Evolutionary conservation across 2,329 filamentous ascomycete genomes (phyloP).

Genomic region (Alternaria gaisen): DNA sequence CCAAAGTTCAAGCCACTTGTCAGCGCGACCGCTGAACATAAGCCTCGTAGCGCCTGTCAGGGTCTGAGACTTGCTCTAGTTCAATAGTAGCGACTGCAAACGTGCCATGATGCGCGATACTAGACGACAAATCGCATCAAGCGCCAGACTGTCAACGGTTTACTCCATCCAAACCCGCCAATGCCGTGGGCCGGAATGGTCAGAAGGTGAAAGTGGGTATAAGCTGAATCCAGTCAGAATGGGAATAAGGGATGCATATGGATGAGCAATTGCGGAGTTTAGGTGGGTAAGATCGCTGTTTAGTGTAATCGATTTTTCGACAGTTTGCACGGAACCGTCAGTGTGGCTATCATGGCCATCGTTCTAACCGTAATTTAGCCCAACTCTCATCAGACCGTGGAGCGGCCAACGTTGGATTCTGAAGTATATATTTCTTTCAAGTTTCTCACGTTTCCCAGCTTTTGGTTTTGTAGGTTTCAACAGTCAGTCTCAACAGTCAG

Average conservation of each 20-base stretch:
- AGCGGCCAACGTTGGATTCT: neutral
- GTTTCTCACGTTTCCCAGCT: neutral
- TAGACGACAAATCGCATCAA: neutral
- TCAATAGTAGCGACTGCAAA: neutral
- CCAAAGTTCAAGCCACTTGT: neutral
- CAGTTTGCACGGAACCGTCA: neutral
- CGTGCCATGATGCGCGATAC: neutral
- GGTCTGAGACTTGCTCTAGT: neutral
- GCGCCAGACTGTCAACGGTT: neutral
- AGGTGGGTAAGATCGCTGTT: neutral
- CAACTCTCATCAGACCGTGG: neutral
- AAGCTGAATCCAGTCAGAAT: neutral
- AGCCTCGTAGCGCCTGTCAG: neutral
- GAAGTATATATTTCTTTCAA: slow-evolving; percentile 2
- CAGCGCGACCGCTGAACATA: slow-evolving; percentile 3
- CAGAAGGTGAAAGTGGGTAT: neutral
- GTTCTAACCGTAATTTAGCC: neutral
- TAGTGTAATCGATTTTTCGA: slow-evolving; percentile 2
- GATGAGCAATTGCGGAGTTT: neutral
- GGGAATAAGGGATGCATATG: neutral
- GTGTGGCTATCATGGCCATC: neutral
- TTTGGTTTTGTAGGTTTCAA: slow-evolving; percentile 1
- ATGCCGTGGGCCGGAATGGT: neutral
- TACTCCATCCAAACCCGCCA: neutral
- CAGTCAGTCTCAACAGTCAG: neutral